A percentile compares a stretch with the other conserved stretches of the same genome.
Evolutionary conservation across 352 stramenopile genomes (phyloP).

Genomic region (Globisporangium cederbergense): DNA sequence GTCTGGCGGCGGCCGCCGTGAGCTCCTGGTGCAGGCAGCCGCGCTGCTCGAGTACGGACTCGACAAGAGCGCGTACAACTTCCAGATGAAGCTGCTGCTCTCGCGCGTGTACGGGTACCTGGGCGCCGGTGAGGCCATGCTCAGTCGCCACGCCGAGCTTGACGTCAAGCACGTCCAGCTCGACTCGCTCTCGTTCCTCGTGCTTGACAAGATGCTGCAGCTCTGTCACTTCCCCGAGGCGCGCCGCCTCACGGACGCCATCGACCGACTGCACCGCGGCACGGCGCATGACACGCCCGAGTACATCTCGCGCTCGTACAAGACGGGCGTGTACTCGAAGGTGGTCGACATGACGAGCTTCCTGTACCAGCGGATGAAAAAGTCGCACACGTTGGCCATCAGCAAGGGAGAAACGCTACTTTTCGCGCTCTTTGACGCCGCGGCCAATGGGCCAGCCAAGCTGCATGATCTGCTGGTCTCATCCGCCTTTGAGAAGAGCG

Average conservation of each 20-base stretch:
- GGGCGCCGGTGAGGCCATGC: conserved; percentile 59
- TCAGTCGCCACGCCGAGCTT: conserved; percentile 63
- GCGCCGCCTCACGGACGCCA: conserved; percentile 40
- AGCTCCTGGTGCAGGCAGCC: conserved; percentile 51
- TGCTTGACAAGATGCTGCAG: conserved; percentile 75
- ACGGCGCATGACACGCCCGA: conserved; percentile 71
- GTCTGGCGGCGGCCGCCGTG: conserved; percentile 16
- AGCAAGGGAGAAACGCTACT: conserved; percentile 51
- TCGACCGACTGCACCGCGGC: conserved; percentile 47
- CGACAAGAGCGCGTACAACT: conserved; percentile 85
- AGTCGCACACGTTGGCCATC: conserved; percentile 73
- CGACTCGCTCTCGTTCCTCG: conserved; percentile 81
- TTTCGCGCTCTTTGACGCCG: conserved; percentile 51
- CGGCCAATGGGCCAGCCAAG: conserved; percentile 35
- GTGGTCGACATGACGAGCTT: conserved; percentile 83
- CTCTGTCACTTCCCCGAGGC: conserved; percentile 61
- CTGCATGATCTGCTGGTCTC: conserved; percentile 51
- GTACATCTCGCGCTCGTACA: conserved; percentile 76
- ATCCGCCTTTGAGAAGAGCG: conserved; percentile 30
- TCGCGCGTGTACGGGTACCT: conserved; percentile 76
- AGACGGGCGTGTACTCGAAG: conserved; percentile 82
- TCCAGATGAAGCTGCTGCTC: conserved; percentile 88
- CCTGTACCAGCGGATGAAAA: conserved; percentile 66
- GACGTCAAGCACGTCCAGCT: conserved; percentile 87
- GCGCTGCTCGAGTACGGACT: conserved; percentile 69